phyloP scores from a whole-genome alignment of 768 basidiomycete species.

The Suillus plorans region DNA sequence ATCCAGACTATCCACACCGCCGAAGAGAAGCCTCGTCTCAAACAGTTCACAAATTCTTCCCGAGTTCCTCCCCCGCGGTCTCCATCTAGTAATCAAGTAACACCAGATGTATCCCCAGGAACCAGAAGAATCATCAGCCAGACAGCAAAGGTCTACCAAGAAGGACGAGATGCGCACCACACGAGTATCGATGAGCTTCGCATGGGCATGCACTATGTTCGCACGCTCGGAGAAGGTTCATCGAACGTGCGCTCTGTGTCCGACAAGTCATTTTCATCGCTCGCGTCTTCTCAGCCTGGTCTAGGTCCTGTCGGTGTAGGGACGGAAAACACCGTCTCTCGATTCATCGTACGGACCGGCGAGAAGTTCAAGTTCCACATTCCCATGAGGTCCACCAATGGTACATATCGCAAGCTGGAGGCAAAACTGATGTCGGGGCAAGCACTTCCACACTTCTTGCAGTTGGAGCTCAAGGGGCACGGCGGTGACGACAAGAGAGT shows the following conservation, averaged over 20 bases:
- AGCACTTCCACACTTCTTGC: conserved; percentile 55
- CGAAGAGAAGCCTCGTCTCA: conserved; percentile 54
- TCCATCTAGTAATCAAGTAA: conserved; percentile 29
- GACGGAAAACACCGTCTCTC: conserved; percentile 25
- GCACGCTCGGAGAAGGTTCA: conserved; percentile 59
- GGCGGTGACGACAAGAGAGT: conserved; percentile 41
- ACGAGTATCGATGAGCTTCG: conserved; percentile 60
- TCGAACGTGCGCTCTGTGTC: conserved; percentile 33
- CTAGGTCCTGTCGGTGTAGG: conserved; percentile 25
- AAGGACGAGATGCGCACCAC: conserved; percentile 28
- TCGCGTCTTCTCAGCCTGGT: conserved; percentile 56
- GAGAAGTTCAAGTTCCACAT: conserved; percentile 62
- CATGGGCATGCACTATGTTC: conserved; percentile 71
- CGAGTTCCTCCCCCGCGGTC: conserved; percentile 63
- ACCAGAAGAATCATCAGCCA: conserved; percentile 57
- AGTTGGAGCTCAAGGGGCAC: conserved; percentile 45
- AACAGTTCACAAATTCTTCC: conserved; percentile 68
- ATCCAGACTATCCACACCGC: conserved; percentile 20
- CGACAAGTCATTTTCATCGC: conserved; percentile 55
- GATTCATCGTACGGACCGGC: conserved; percentile 54
- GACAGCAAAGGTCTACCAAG: conserved; percentile 57
- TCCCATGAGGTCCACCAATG: conserved; percentile 33
- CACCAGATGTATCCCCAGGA: conserved; percentile 23
- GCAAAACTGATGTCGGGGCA: conserved; percentile 52
- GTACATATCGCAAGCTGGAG: conserved; percentile 39